phyloP scores from a whole-genome alignment of 2,329 filamentous ascomycete species.

The Penicillium corylophilum region DNA sequence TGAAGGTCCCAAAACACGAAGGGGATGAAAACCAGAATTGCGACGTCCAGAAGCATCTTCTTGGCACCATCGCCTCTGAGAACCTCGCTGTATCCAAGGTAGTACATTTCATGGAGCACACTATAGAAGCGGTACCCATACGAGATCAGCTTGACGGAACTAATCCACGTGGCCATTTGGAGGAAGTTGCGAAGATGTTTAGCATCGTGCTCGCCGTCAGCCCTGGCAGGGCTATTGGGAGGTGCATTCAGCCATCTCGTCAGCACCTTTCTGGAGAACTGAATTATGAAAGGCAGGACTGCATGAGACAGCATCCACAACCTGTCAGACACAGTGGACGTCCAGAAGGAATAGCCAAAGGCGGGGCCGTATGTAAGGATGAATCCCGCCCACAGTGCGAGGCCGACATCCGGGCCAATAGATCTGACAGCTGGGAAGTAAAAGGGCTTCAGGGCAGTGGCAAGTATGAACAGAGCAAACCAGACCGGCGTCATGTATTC shows the following conservation, averaged over 20 bases:
- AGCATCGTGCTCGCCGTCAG: background rate
- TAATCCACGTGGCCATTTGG: background rate
- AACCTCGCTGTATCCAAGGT: background rate
- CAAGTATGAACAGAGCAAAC: conserved; percentile 8
- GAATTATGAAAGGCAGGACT: background rate
- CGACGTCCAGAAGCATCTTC: background rate
- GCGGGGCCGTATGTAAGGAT: background rate
- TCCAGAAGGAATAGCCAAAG: background rate
- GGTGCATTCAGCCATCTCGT: background rate
- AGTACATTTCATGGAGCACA: background rate
- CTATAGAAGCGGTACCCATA: background rate
- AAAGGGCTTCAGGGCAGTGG: background rate
- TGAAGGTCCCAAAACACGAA: conserved; percentile 5
- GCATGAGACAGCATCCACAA: conserved; percentile 5
- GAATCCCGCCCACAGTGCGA: background rate
- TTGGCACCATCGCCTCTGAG: background rate
- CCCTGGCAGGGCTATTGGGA: background rate
- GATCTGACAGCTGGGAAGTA: conserved; percentile 7
- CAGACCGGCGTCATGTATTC: conserved; percentile 1
- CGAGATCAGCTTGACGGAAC: background rate
- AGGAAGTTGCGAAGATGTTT: background rate
- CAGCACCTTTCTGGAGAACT: background rate
- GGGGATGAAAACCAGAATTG: background rate
- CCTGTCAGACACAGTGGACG: background rate
- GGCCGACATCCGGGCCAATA: conserved; percentile 2